phyloP scores from a whole-genome alignment of 768 basidiomycete genomes.

The Trametes meyenii region DNA sequence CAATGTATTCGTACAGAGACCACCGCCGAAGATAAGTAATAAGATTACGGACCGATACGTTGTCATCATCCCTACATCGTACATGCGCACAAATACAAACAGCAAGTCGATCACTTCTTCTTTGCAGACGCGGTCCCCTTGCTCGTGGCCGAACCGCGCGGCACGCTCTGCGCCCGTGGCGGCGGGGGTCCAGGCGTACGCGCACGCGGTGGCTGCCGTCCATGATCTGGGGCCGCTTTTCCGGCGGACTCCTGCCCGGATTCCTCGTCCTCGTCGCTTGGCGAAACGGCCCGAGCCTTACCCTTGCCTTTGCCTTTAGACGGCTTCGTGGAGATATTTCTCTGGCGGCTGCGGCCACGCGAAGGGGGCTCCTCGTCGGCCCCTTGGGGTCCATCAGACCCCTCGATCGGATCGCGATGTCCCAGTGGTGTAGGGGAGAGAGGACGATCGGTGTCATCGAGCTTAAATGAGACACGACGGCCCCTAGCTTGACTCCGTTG shows the following conservation, averaged over 20 bases:
- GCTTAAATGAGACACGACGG: conserved; percentile 58
- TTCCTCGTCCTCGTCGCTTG: conserved; percentile 12
- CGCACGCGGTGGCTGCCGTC: conserved; percentile 13
- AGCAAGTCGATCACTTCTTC: conserved; percentile 9
- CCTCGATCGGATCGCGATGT: not conserved
- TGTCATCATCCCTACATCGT: not conserved
- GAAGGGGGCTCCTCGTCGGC: not conserved
- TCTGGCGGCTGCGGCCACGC: not conserved
- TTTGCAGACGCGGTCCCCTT: not conserved
- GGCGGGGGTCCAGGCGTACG: conserved; percentile 27
- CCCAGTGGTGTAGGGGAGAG: conserved; percentile 12
- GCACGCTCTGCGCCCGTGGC: conserved; percentile 19
- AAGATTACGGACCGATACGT: conserved; percentile 16
- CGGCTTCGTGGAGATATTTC: not conserved
- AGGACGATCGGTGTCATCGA: conserved; percentile 35
- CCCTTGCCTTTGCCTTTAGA: conserved; percentile 17
- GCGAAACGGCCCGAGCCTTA: conserved; percentile 13
- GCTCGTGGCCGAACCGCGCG: not conserved
- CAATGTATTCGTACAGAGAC: conserved; percentile 13
- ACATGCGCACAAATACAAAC: conserved; percentile 7
- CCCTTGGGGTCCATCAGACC: not conserved
- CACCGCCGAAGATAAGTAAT: conserved; percentile 8
- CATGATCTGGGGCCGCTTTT: conserved; percentile 4
- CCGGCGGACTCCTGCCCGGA: conserved; percentile 3
- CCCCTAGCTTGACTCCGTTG: conserved; percentile 56